These are phyloP conservation scores for Monosporascus sp. DNA, from an alignment of 2,329 filamentous ascomycete species.

Conservation along the genomic window DNA sequence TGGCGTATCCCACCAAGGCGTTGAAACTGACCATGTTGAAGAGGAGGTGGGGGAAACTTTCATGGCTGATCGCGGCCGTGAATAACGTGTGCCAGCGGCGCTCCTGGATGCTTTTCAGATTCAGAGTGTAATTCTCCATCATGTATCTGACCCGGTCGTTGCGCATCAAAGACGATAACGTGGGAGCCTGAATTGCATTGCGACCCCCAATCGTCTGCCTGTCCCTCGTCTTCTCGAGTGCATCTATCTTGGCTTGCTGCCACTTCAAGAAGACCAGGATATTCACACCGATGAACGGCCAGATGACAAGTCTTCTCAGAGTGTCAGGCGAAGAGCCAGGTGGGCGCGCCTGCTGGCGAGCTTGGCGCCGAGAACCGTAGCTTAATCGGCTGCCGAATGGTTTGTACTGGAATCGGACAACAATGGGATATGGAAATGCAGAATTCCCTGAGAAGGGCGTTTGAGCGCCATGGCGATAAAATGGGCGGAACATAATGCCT, in stretches of 20 bases:
- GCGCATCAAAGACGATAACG: no score
- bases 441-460: neutral
- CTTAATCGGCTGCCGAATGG: neutral
- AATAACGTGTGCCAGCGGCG: constrained; percentile 20
- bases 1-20: constrained; percentile 6
- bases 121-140: constrained; percentile 17
- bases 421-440: neutral
- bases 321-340: neutral
- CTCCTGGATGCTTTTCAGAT: constrained; percentile 10
- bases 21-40: constrained; percentile 19
- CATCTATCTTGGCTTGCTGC: neutral
- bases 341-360: neutral
- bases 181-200: no score
- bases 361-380: neutral
- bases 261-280: constrained; percentile 3
- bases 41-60: constrained; percentile 10
- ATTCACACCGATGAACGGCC: constrained; percentile 3
- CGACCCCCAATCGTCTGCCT: no score
- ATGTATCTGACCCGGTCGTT: constrained; percentile 6
- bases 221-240: neutral
- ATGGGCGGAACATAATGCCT: neutral
- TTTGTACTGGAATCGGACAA: neutral
- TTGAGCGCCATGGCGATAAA: neutral
- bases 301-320: neutral
- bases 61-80: constrained; percentile 17